Conservation (phyloP, 2,329 filamentous ascomycete genomes). For the Sodiomyces alkalinus region DNA sequence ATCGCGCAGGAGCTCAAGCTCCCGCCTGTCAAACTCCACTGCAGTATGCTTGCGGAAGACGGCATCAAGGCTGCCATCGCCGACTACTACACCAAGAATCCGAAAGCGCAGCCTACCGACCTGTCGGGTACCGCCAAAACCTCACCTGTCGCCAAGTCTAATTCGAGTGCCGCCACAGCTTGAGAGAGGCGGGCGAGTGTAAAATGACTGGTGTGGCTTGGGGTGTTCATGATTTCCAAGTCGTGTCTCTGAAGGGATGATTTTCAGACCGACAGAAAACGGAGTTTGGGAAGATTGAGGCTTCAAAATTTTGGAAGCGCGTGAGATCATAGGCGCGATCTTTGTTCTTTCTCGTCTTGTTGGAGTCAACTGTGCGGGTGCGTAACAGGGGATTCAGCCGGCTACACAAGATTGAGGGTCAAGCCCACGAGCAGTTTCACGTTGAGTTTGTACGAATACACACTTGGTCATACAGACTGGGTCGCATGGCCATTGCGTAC, state of each 20-base stretch:
- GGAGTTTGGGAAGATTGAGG: background rate
- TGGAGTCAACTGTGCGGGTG: too few species aligned
- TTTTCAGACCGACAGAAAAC: background rate
- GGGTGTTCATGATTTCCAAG: background rate
- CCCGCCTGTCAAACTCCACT: constrained; percentile 83
- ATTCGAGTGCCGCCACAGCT: constrained; percentile 11
- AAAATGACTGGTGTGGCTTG: background rate
- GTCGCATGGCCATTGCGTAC: too few species aligned
- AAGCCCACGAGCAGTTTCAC: too few species aligned
- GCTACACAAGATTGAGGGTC: too few species aligned
- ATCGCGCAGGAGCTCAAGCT: constrained; percentile 92
- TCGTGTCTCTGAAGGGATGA: background rate
- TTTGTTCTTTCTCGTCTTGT: too few species aligned
- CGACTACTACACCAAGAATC: constrained; percentile 86
- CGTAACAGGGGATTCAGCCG: too few species aligned
- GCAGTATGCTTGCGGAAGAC: constrained; percentile 83
- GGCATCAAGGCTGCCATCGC: constrained; percentile 83
- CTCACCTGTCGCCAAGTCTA: constrained; percentile 39
- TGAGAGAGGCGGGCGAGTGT: background rate
- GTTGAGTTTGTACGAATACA: too few species aligned
- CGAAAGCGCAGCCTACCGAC: constrained; percentile 54
- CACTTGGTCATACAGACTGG: too few species aligned
- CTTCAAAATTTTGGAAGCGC: constrained; percentile 3
- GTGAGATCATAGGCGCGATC: too few species aligned
- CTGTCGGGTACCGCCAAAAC: constrained; percentile 59